Evolutionary conservation across 352 stramenopile species (phyloP), one percentile per base, ranked within the genome.

Genomic region (Pythium insidiosum): DNA sequence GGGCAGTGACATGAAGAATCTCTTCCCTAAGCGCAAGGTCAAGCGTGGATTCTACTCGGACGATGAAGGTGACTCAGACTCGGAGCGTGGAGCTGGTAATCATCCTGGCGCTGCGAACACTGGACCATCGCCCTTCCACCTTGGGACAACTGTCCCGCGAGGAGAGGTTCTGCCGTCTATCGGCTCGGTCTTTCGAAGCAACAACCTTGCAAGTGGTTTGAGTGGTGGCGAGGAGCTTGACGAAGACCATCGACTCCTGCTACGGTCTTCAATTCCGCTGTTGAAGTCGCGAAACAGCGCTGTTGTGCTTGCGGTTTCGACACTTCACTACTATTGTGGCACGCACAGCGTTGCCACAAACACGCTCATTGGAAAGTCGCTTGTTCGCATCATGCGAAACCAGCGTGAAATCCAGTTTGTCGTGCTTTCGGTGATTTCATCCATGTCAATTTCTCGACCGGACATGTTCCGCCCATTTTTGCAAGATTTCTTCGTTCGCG

Each of bases 361-460:
- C 52, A 91, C 87, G 23, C 69, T 97, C 28, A 90, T 99, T 35
- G 95, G 90, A 44, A 97, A 98, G 64, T 96, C 95, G 26, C 73
- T 99, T 15, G 95, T 99, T 21, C 84, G 95, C 34, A 98, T 98
- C 69, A 93, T 98, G 76, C 84, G 94, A 36, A 96, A 94, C 64
- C 74, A 94, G 49, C 84, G 95, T 25, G 96, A 99, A 68, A 98
- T 99, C 60, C 94, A 98, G 78, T 99, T 97, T 65, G 86, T 99
- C 7, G 95, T 98, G 26, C 72, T 99, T 12, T 92, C 84, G 12
- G 92, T 95, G 9, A 98, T 99, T 58, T 85, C 88, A 23, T 94
- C 81, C 5, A 94, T 99, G 68, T 92, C 94, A 2, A 69, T 67
- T n/a, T 88, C 96, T 39, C 91, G 84, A 43, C 93, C 96, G 13